Evolutionary conservation across 192 early-diverging fungal species (phyloP).

Genomic region (Backusella parvicylindrica): DNA sequence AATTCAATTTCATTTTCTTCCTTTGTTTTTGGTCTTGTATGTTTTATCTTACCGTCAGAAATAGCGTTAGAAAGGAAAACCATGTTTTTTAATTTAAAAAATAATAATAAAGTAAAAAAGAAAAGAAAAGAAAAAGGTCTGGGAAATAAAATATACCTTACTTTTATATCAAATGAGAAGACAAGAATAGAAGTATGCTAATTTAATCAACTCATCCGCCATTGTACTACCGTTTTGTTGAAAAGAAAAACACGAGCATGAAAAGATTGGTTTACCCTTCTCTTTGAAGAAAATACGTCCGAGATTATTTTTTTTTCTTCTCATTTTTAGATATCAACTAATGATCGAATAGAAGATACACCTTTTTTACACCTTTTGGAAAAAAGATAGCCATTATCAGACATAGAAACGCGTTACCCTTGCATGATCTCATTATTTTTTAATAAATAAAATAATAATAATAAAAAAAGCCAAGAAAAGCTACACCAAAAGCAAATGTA

Average conservation of each 20-base stretch:
- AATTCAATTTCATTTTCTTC: background rate
- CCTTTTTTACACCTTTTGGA: no score
- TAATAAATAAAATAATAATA: background rate
- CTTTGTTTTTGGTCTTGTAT: background rate
- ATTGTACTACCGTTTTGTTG: background rate
- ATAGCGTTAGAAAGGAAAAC: slow-evolving; percentile 13
- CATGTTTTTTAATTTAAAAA: background rate
- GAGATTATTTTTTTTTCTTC: background rate
- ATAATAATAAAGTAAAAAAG: no score
- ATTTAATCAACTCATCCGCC: background rate
- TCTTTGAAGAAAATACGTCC: background rate
- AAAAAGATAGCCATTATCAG: no score
- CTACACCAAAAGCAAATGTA: background rate
- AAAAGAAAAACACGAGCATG: background rate
- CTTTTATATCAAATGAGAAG: background rate
- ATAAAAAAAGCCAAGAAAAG: background rate
- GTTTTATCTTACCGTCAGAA: background rate
- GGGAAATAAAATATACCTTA: background rate
- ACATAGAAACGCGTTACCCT: background rate
- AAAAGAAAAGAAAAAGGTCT: background rate
- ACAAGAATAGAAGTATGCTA: background rate
- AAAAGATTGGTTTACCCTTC: background rate
- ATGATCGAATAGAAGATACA: no score
- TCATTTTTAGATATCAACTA: no score
- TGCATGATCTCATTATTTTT: background rate